Percentiles rank a stretch among this genome's conserved stretches.
phyloP scores from a whole-genome alignment of 805 yeast species.

The Lachancea waltii region DNA sequence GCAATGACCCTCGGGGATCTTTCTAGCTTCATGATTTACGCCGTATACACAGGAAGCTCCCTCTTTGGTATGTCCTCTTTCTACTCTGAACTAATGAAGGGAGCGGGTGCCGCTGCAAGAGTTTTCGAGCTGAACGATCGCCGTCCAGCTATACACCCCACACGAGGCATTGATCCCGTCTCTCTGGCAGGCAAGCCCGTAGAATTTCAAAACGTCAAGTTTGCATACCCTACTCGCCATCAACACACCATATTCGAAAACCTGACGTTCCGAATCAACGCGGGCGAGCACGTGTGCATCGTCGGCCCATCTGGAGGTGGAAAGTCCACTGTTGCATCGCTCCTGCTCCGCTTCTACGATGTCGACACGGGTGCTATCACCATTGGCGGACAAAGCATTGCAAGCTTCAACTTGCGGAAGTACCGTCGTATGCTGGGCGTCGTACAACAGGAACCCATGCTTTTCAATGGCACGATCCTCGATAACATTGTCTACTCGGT shows the following conservation, averaged over 20 bases:
- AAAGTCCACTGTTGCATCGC: slow-evolving; percentile 78
- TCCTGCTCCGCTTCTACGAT: slow-evolving; percentile 78
- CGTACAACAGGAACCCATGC: slow-evolving; percentile 87
- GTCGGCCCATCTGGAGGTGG: slow-evolving; percentile 99
- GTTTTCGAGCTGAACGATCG: slow-evolving; percentile 81
- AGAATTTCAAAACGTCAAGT: slow-evolving; percentile 54
- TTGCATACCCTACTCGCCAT: slow-evolving; percentile 80
- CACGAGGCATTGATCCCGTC: slow-evolving; percentile 45
- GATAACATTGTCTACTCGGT: slow-evolving; percentile 80
- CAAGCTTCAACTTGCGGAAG: slow-evolving; percentile 60
- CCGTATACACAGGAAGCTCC: slow-evolving; percentile 89
- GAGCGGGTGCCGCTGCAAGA: slow-evolving; percentile 91
- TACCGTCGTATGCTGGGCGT: slow-evolving; percentile 75
- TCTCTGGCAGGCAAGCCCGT: slow-evolving; percentile 36
- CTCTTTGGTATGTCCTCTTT: slow-evolving; percentile 86
- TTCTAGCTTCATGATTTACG: slow-evolving; percentile 91
- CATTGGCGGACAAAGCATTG: slow-evolving; percentile 59
- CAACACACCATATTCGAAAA: slow-evolving; percentile 58
- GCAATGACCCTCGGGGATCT: slow-evolving; percentile 79
- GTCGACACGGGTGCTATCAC: slow-evolving; percentile 57
- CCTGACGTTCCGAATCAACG: slow-evolving; percentile 52
- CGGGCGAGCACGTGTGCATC: slow-evolving; percentile 86
- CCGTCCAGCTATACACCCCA: slow-evolving; percentile 63
- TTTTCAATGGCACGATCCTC: slow-evolving; percentile 77
- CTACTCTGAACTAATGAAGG: slow-evolving; percentile 93